Evolutionary conservation across 441 rosid genomes (phyloP), one percentile per base, ranked within the genome.

Genomic region (Macaranga tanarius): DNA sequence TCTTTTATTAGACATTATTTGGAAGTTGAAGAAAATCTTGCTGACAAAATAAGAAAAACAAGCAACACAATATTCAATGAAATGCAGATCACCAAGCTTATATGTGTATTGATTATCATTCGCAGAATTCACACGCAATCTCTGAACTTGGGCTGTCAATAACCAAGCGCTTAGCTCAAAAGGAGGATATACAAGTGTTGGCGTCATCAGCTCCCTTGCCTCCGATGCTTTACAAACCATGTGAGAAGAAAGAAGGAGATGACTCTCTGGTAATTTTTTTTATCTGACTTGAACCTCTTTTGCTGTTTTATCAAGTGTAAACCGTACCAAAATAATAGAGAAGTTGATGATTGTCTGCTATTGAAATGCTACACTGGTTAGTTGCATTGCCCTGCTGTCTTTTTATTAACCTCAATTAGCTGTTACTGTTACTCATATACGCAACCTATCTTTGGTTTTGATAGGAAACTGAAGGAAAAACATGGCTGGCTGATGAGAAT

Each of bases 401-500:
- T 25, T 31, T 48, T 16, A 23, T 25, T 22, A 42, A 7, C 54
- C 56, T 66, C n/a, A 60, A 57, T 61, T 26, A 1, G 48, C 20
- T 69, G 60, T 47, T 58, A 38, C 51, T 10, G 6, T 34, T 40
- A 60, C 62, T 61, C 47, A 31, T 64, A 5, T 70, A 17, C 13
- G 17, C 26, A 56, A 48, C 58, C 22, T 12, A 47, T 28, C 17
- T 17, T 44, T 63, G 34, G 13, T 51, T 82, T 76, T 71, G 63
- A 72, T 84, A 92, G 96, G 89, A 72, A 74, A 82, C 70, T 71
- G 89, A 84, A 82, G 83, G 87, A 75, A 71, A 83, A 68, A 86
- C 94, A 58, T 96, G 99, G 99, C 77, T 96, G 79, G 95, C 91
- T 78, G 98, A 92, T 77, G 96, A 88, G 82, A 84, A 81, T 79